Percentiles rank a stretch among this genome's conserved stretches.
Evolutionary conservation across 495 filamentous ascomycete genomes (phyloP).

Genomic region (Articulospora tetracladia): DNA sequence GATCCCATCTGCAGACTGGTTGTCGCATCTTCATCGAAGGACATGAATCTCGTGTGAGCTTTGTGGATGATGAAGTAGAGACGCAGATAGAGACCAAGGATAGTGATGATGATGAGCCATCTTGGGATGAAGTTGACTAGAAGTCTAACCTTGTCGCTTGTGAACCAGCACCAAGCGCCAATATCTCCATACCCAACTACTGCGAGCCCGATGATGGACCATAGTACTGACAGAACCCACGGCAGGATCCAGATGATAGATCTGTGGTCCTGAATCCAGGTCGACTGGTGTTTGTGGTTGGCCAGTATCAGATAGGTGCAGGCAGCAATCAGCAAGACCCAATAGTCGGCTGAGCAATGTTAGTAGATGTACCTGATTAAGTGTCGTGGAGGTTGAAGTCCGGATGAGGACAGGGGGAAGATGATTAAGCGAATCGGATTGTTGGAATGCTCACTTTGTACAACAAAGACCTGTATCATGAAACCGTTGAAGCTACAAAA

Average conservation of each 20-base stretch:
- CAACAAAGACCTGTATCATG: slow-evolving; percentile 41
- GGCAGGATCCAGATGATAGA: slow-evolving; percentile 33
- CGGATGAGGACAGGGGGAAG: neutral
- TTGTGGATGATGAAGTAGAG: slow-evolving; percentile 38
- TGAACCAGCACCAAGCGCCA: slow-evolving; percentile 44
- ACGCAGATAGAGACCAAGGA: slow-evolving; percentile 35
- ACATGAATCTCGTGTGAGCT: slow-evolving; percentile 34
- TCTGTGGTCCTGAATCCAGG: slow-evolving; percentile 35
- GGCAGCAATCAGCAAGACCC: slow-evolving; percentile 38
- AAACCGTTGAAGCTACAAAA: slow-evolving; percentile 44
- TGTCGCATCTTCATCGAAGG: slow-evolving; percentile 29
- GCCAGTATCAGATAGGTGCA: slow-evolving; percentile 39
- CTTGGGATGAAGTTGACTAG: slow-evolving; percentile 40
- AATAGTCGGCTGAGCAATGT: slow-evolving; percentile 35
- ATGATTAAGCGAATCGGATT: neutral
- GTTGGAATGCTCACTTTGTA: slow-evolving; percentile 32
- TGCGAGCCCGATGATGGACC: slow-evolving; percentile 33
- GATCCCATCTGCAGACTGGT: slow-evolving; percentile 16
- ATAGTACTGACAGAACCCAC: slow-evolving; percentile 33
- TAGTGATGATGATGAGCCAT: slow-evolving; percentile 36
- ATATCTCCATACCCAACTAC: slow-evolving; percentile 39
- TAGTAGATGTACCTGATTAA: neutral
- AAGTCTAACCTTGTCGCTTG: slow-evolving; percentile 34
- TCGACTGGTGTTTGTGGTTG: slow-evolving; percentile 31
- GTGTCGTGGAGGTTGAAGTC: too few species aligned